A percentile compares a stretch with the other conserved stretches of the same genome.
Evolutionary conservation across 352 stramenopile species (phyloP).

Genomic region (Aphanomyces stellatus): DNA sequence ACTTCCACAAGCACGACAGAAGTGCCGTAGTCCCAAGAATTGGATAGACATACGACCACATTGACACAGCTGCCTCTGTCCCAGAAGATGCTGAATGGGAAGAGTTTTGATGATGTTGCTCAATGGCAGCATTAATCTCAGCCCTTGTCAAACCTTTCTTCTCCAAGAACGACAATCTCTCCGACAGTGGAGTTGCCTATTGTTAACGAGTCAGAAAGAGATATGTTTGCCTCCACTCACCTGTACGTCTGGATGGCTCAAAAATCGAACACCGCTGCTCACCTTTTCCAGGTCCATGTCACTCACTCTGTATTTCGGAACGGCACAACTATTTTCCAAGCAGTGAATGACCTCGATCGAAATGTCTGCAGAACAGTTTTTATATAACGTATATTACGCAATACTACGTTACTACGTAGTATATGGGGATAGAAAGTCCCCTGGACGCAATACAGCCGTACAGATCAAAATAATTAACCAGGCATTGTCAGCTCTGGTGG

Average conservation of each 20-base stretch:
- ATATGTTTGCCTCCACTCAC: constrained; percentile 22
- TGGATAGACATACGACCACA: constrained; percentile 1
- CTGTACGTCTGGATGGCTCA: constrained; percentile 74
- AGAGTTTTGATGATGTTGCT: constrained; percentile 36
- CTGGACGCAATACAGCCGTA: no score
- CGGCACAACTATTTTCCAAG: not conserved
- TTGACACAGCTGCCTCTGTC: constrained; percentile 10
- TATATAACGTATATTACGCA: no score
- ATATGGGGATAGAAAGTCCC: no score
- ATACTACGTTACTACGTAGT: no score
- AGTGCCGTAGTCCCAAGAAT: constrained; percentile 58
- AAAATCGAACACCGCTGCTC: constrained; percentile 70
- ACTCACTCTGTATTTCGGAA: no score
- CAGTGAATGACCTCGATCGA: not conserved
- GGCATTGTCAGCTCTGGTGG: no score
- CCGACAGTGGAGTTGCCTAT: constrained; percentile 56
- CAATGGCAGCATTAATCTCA: constrained; percentile 71
- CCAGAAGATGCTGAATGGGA: not conserved
- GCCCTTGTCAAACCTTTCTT: constrained; percentile 74
- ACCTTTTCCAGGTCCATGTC: constrained; percentile 61
- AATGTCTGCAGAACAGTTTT: not conserved
- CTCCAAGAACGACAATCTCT: constrained; percentile 70
- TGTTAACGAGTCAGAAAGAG: not conserved
- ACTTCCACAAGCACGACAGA: constrained; percentile 67
- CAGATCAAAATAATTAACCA: no score